Evolutionary conservation across 2,329 filamentous ascomycete species (phyloP).

Genomic region (Exophiala calicioides): DNA sequence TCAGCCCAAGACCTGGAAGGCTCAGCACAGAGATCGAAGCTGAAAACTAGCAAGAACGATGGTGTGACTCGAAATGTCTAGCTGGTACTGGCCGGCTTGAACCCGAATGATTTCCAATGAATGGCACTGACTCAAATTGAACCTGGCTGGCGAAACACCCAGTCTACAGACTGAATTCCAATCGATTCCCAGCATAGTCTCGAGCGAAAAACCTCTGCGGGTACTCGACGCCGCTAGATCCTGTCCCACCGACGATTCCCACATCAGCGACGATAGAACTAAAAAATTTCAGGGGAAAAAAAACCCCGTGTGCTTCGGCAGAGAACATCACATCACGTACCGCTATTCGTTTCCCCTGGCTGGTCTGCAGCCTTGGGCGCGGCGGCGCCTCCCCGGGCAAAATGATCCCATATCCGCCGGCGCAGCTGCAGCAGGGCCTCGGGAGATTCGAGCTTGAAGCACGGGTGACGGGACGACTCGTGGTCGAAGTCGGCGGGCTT

Average conservation of each 20-base stretch:
- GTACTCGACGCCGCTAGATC: slow-evolving; percentile 59
- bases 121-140: no score
- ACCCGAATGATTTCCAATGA: no score
- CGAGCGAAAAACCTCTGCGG: slow-evolving; percentile 64
- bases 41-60: no score
- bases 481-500: slow-evolving; percentile 58
- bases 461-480: slow-evolving; percentile 57
- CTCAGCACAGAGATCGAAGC: no score
- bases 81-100: no score
- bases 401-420: slow-evolving; percentile 55
- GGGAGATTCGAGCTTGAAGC: slow-evolving; percentile 54
- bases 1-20: no score
- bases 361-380: slow-evolving; percentile 58
- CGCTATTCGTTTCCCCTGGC: slow-evolving; percentile 52
- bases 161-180: slow-evolving; percentile 55
- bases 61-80: no score
- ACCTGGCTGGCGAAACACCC: background rate
- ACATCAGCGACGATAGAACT: background rate
- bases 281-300: background rate
- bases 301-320: background rate
- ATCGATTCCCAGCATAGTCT: slow-evolving; percentile 57
- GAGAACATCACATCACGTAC: slow-evolving; percentile 32
- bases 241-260: slow-evolving; percentile 36
- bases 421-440: slow-evolving; percentile 54
- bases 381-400: slow-evolving; percentile 48